These are phyloP conservation scores for Penicillium hesseltinei DNA, from an alignment of 2,329 filamentous ascomycete genomes.

Conservation along the genomic window DNA sequence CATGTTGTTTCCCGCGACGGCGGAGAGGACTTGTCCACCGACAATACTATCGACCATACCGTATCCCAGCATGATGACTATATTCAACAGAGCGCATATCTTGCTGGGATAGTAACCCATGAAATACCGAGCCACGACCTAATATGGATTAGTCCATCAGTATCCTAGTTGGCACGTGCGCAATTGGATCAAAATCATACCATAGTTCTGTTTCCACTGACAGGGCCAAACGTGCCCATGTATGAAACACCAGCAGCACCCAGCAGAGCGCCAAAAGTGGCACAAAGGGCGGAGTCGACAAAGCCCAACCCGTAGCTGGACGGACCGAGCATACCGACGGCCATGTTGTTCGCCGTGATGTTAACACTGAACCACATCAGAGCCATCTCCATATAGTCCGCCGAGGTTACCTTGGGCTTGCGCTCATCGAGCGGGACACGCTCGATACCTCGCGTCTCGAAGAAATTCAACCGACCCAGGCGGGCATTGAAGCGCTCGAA, in stretches of 20 bases:
- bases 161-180: background rate
- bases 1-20: background rate
- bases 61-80: background rate
- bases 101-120: background rate
- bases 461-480: background rate
- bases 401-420: background rate
- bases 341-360: background rate
- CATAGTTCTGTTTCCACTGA: background rate
- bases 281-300: background rate
- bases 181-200: background rate
- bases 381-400: background rate
- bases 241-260: background rate
- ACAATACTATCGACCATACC: background rate
- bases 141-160: background rate
- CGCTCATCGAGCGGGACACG: background rate
- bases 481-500: background rate
- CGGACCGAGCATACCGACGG: background rate
- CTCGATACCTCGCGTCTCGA: background rate
- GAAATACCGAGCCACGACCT: background rate
- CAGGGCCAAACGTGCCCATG: background rate
- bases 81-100: background rate
- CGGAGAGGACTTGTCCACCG: background rate
- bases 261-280: background rate
- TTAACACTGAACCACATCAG: background rate
- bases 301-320: background rate